phyloP scores from a whole-genome alignment of 2,329 filamentous ascomycete species.

The Podosphaera aphanis region DNA sequence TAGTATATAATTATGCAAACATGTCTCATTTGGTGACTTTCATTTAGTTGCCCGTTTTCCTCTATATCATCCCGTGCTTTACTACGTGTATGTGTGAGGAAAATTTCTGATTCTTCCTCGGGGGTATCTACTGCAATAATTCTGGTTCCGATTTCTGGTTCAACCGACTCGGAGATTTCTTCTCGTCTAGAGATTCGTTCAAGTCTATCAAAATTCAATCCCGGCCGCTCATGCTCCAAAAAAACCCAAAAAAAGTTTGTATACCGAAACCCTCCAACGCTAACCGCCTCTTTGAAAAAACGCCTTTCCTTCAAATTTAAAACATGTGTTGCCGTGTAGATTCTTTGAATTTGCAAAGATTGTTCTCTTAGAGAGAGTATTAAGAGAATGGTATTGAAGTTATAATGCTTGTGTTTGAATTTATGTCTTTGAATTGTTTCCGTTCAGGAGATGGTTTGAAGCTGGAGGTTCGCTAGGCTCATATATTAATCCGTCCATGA shows the following conservation, averaged over 20 bases:
- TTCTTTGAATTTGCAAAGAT: background rate
- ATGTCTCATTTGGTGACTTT: too few species aligned
- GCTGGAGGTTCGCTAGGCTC: conserved; percentile 7
- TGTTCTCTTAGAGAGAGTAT: too few species aligned
- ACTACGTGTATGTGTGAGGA: too few species aligned
- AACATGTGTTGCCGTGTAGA: background rate
- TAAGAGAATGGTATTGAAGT: too few species aligned
- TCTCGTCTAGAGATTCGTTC: background rate
- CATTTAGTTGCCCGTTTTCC: too few species aligned
- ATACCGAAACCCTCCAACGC: background rate
- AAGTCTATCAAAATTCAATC: background rate
- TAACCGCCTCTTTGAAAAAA: background rate
- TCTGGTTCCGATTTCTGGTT: background rate
- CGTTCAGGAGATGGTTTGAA: conserved; percentile 11
- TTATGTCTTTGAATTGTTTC: conserved; percentile 7
- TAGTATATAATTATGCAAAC: too few species aligned
- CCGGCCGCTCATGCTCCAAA: background rate
- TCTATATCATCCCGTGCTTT: too few species aligned
- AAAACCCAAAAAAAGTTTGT: background rate
- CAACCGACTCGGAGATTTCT: background rate
- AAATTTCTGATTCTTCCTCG: background rate
- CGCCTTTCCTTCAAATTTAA: background rate
- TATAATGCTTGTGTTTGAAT: too few species aligned
- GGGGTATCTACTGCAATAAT: background rate
- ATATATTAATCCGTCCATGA: conserved; percentile 70